phyloP scores from a whole-genome alignment of 768 basidiomycete genomes.

The Suillus weaverae region DNA sequence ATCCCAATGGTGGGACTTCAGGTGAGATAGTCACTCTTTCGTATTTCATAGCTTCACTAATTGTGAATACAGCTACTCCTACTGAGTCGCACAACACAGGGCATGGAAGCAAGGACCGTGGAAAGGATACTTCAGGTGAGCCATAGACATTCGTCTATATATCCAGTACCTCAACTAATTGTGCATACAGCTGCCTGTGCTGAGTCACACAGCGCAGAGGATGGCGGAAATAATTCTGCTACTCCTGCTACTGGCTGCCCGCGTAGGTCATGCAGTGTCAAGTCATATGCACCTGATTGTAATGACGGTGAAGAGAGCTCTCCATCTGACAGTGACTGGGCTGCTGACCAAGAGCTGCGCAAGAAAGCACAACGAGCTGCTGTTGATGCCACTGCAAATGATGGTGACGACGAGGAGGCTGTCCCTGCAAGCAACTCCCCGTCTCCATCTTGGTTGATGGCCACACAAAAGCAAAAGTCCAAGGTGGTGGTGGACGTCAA shows the following conservation, averaged over 20 bases:
- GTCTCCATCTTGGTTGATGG: not conserved
- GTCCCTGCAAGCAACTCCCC: not conserved
- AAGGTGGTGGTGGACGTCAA: not conserved
- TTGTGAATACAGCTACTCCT: not conserved
- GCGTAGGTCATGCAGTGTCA: not conserved
- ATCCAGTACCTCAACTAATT: not conserved
- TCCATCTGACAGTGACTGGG: not conserved
- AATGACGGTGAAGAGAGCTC: not conserved
- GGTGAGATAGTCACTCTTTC: not conserved
- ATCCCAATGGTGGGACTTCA: not conserved
- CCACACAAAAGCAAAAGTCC: slow-evolving; percentile 2
- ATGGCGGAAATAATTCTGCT: not conserved
- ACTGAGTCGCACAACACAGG: not conserved
- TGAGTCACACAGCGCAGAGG: not conserved
- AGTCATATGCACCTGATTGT: not conserved
- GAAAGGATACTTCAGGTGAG: not conserved
- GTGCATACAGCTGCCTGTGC: not conserved
- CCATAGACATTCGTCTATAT: not conserved
- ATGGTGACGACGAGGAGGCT: not conserved
- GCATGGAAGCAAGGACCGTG: not conserved
- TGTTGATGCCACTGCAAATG: not conserved
- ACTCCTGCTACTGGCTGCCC: not conserved
- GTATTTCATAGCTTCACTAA: not conserved
- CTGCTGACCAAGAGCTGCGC: not conserved
- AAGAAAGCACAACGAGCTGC: not conserved